Evolutionary conservation across 768 basidiomycete species (phyloP).

Genomic region (Naganishia onofrii): DNA sequence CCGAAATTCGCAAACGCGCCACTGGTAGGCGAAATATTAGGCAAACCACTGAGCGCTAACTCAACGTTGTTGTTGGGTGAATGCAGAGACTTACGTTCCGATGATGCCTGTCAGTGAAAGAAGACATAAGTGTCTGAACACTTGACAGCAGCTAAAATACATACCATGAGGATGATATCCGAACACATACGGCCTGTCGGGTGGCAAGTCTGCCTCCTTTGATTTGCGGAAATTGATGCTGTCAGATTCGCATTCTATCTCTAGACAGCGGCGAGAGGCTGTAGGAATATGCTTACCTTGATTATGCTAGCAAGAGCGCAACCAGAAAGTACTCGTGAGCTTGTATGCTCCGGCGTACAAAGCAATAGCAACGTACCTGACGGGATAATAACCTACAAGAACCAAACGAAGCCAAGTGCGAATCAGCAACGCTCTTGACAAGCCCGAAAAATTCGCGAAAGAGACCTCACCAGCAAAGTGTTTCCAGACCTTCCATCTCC

Average conservation of each 20-base stretch:
- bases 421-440: neutral
- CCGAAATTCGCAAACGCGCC: slow-evolving; percentile 94
- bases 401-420: neutral
- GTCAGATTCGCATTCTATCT: neutral
- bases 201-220: slow-evolving; percentile 79
- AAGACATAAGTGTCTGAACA: slow-evolving; percentile 27
- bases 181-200: slow-evolving; percentile 91
- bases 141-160: slow-evolving; percentile 36
- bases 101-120: slow-evolving; percentile 69
- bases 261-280: neutral
- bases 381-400: slow-evolving; percentile 48
- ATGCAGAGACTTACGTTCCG: slow-evolving; percentile 63
- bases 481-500: slow-evolving; percentile 69
- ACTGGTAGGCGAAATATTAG: slow-evolving; percentile 56
- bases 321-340: slow-evolving; percentile 11
- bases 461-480: slow-evolving; percentile 77
- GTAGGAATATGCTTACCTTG: slow-evolving; percentile 53
- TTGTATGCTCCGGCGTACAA: neutral
- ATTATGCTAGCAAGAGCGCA: slow-evolving; percentile 46
- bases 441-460: neutral
- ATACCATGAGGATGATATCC: slow-evolving; percentile 96
- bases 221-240: neutral
- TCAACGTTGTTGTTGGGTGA: slow-evolving; percentile 54
- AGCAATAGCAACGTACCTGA: slow-evolving; percentile 34
- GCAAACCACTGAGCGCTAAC: neutral